Evolutionary conservation across 768 basidiomycete genomes (phyloP), one percentile per base, ranked within the genome.

Genomic region (Melanogaster broomeanus): DNA sequence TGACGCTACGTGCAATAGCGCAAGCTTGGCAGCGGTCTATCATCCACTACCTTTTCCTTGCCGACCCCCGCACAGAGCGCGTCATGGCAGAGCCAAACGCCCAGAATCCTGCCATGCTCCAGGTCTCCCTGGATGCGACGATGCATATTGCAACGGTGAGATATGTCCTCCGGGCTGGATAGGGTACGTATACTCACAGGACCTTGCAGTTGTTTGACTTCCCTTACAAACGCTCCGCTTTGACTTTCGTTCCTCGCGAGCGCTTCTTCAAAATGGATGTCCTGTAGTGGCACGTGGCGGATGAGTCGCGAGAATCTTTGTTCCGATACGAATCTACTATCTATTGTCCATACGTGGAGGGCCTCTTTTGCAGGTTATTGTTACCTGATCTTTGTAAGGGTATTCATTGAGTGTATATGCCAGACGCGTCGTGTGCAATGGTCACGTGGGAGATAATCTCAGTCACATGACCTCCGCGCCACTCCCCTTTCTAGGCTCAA

Each of bases 81-180:
- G 70, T 77, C 28, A 58, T 75, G 30, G 75, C 73, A 28, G 78
- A 80, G 53, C 78, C 78, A 0, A 71, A 63, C 49, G 61, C 63
- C 4, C 57, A 63, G 3, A 78, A 61, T 62, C 57, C 45, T 18
- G 57, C 45, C 18, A 58, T 63, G 22, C 53, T 76, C 67, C 73
- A 58, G n/a, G 31, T 63, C 21, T 30, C 35, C 11, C 13, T 56
- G 4, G 49, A 47, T 34, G 22, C 62, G 11, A 44, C 51, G 38
- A 63, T 63, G 63, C 63, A 63, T 30, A 31, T 57, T 2, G 52
- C 39, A 42, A 65, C 61, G 30, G 62, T 63, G 40, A 47, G 62
- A 10, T 8, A 16, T 16, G 9, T 27, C 15, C 25, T 2, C 16
- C 15, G 8, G 10, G 35, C 18, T 10, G 8, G 12, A 27, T 15